phyloP scores from a whole-genome alignment of 345 rosid genomes.

The Corchorus capsularis region DNA sequence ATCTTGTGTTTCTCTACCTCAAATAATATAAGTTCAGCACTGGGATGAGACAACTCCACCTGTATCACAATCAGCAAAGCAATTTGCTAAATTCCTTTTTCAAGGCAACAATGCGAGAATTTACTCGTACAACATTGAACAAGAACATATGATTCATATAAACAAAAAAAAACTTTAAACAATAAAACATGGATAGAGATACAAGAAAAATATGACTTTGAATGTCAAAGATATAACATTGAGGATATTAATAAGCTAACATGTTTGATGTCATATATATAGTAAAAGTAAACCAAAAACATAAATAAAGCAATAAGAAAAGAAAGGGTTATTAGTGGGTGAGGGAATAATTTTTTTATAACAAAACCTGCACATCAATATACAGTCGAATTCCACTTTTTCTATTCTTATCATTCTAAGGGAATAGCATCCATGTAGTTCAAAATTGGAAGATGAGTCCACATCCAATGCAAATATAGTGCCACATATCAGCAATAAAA shows the following conservation, averaged over 20 bases:
- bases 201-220: not conserved
- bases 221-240: not conserved
- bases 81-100: not conserved
- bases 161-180: not conserved
- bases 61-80: slow-evolving; percentile 26
- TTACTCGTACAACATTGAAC: not conserved
- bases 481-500: too few species aligned
- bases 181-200: not conserved
- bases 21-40: slow-evolving; percentile 64
- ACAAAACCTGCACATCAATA: not conserved
- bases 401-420: not conserved
- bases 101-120: not conserved
- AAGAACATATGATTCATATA: not conserved
- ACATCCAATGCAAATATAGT: not conserved
- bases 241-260: not conserved
- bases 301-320: not conserved
- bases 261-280: not conserved
- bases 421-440: not conserved
- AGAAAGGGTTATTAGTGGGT: not conserved
- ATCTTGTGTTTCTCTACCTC: slow-evolving; percentile 76
- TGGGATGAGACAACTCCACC: slow-evolving; percentile 72
- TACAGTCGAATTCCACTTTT: not conserved
- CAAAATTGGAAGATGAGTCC: not conserved
- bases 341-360: not conserved
- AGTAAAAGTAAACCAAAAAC: not conserved